Evolutionary conservation across 2,329 filamentous ascomycete genomes (phyloP), one percentile per base, ranked within the genome.

Genomic region (Biscogniauxia sp.): DNA sequence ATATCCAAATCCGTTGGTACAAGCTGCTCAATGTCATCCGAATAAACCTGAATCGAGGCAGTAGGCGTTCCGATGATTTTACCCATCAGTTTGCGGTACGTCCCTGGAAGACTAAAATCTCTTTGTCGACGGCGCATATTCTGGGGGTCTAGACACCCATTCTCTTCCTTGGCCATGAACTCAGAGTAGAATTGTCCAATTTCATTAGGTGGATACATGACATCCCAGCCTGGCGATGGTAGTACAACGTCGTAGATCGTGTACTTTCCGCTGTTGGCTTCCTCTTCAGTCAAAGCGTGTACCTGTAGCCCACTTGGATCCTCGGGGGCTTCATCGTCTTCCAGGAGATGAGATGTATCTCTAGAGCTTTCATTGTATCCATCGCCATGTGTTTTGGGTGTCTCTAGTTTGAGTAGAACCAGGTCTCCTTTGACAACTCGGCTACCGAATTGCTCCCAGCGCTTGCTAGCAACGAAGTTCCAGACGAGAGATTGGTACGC

Each of bases 401-500:
- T 72, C 26, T 72, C 72, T 20, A 73, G 72, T 20, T 76, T 75
- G 54, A 78, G 73, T 20, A 96, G 81, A 51, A 97, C 87, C 11
- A 99, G 84, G 74, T 99, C 95, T 32, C 95, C 95, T 68, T 89
- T 85, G 15, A 97, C 83, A 17, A 97, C 91, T 58, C 82, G 83
- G 61, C 82, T 76, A 55, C 93, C 93, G 72, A 90, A 89, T 2
- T 85, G 78, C 51, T 87, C 84, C 89, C 92, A 96, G 53, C 95
- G 89, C 68, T 89, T 87, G 66, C 91, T 92, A 1, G 87, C 91
- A 13, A 87, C 91, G 66, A 87, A 85, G 77, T 99, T 99, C 94
- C 94, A 99, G 8, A 99, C 88, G 45, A 93, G 85, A 5, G 91
- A 96, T 75, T 99, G 95, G 76, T 97, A 98, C 5, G 95, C 94